Conservation (phyloP, 805 yeast genomes). For the Kuraishia floccosa region DNA sequence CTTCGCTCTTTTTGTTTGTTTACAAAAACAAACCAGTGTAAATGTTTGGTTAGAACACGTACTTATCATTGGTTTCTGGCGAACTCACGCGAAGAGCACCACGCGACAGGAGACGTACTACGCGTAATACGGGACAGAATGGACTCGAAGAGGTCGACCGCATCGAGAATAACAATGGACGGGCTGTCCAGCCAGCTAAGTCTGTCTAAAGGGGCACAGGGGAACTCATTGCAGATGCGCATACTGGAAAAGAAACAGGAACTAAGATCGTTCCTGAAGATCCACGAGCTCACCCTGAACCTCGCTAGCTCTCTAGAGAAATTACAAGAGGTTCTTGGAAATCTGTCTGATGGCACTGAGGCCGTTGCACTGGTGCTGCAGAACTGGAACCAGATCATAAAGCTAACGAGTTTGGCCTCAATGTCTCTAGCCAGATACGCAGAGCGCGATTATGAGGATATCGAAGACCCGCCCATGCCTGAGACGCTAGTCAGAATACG, state of each 20-base stretch:
- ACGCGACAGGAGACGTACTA: not conserved
- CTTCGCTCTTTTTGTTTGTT: no score
- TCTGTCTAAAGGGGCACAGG: not conserved
- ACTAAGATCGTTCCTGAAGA: conserved; percentile 33
- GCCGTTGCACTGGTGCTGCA: conserved; percentile 47
- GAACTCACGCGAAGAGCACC: not conserved
- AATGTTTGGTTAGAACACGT: no score
- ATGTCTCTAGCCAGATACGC: conserved; percentile 33
- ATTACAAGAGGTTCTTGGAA: conserved; percentile 34
- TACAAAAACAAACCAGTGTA: no score
- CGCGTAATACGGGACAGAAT: not conserved
- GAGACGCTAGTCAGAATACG: conserved; percentile 55
- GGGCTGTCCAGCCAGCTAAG: not conserved
- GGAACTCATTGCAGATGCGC: conserved; percentile 11
- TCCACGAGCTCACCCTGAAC: conserved; percentile 31
- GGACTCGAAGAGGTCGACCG: conserved; percentile 1
- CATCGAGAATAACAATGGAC: conserved; percentile 1
- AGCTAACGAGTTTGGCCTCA: conserved; percentile 51
- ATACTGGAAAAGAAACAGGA: conserved; percentile 38
- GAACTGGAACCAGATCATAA: conserved; percentile 54
- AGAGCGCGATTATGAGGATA: conserved; percentile 27
- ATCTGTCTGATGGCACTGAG: conserved; percentile 44
- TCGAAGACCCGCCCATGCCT: conserved; percentile 37
- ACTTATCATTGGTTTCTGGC: no score
- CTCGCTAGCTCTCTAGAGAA: conserved; percentile 35